Percentiles rank a stretch among this genome's conserved stretches.
phyloP scores from a whole-genome alignment of 1,284 basidiomycete genomes.

The Golubevia sp. region DNA sequence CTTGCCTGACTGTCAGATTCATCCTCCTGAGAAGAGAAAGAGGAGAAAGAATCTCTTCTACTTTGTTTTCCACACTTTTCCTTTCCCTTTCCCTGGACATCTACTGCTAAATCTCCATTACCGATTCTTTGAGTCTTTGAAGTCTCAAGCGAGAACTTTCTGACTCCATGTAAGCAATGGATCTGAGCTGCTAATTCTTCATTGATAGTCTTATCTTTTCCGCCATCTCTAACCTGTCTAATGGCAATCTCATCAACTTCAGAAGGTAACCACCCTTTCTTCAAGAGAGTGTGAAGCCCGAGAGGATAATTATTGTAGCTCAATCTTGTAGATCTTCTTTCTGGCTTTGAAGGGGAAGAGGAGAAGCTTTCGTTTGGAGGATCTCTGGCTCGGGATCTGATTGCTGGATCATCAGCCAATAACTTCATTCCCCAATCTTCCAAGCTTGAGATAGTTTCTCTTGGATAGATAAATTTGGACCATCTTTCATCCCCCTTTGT shows the following conservation, averaged over 20 bases:
- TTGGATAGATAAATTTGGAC: no score
- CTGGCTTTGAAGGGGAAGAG: neutral
- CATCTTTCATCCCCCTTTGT: no score
- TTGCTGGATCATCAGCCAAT: neutral
- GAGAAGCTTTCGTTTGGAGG: neutral
- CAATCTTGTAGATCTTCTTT: neutral
- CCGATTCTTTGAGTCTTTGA: neutral
- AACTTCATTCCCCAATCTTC: neutral
- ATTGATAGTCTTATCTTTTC: neutral
- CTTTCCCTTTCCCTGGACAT: neutral
- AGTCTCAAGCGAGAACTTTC: neutral
- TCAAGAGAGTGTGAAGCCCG: neutral
- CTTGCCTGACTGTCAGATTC: no score
- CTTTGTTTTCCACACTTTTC: neutral
- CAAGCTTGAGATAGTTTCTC: neutral
- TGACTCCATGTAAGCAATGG: conserved; percentile 27
- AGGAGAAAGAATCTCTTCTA: neutral
- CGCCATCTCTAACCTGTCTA: neutral
- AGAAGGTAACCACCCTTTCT: neutral
- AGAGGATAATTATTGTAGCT: neutral
- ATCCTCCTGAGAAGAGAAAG: no score
- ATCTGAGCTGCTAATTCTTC: conserved; percentile 16
- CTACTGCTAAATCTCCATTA: neutral
- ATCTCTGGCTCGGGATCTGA: neutral
- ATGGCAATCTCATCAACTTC: neutral